phyloP scores from a whole-genome alignment of 129 eudicot genomes.

The Gnaphalium uliginosum region DNA sequence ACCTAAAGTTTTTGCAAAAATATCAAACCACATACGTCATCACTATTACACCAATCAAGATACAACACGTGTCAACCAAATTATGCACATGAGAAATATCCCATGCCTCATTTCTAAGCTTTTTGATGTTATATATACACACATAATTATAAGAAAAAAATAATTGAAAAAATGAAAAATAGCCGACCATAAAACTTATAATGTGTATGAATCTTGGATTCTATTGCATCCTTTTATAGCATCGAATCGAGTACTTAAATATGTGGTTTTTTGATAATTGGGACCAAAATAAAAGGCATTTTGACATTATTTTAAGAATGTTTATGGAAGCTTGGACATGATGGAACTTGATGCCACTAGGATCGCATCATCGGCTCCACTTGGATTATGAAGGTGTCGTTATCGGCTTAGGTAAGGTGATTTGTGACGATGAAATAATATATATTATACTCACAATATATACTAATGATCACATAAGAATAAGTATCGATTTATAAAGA shows the following conservation, averaged over 20 bases:
- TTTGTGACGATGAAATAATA: conserved; percentile 15
- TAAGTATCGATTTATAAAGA: background rate
- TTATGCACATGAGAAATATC: background rate
- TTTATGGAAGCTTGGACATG: conserved; percentile 32
- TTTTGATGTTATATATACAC: background rate
- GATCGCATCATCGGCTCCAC: conserved; percentile 49
- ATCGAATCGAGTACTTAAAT: background rate
- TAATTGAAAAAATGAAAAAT: too few species aligned
- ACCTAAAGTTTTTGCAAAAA: conserved; percentile 11
- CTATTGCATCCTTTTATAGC: background rate
- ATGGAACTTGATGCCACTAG: conserved; percentile 29
- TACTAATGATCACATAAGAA: background rate
- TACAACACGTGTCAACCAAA: background rate
- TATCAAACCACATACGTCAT: background rate
- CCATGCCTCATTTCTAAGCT: background rate
- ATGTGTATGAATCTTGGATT: background rate
- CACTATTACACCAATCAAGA: conserved; percentile 2
- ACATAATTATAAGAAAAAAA: background rate
- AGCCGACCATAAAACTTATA: background rate
- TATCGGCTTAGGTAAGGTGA: conserved; percentile 35
- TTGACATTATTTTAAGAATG: conserved; percentile 28
- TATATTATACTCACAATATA: background rate
- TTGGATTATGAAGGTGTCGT: conserved; percentile 25
- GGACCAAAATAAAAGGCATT: background rate
- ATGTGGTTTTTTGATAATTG: background rate